Evolutionary conservation across 73 alveolate species (phyloP).

Genomic region (Tetrahymena borealis): DNA sequence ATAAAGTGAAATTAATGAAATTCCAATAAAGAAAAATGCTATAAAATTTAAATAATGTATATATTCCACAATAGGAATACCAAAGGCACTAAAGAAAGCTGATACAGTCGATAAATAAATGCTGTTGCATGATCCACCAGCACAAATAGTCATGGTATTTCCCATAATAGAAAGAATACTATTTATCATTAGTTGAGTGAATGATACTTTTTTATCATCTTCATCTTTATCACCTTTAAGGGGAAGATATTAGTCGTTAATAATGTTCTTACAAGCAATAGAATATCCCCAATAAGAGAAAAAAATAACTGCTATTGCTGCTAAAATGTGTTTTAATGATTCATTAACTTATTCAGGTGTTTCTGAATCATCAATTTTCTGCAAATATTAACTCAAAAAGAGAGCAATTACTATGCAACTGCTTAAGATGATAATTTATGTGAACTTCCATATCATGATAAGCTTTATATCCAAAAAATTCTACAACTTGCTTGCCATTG

Average conservation of each 20-base stretch:
- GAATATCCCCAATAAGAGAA: slow-evolving; percentile 1
- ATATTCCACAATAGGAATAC: slow-evolving; percentile 60
- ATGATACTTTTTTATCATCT: background rate
- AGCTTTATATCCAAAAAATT: background rate
- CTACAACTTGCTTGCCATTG: background rate
- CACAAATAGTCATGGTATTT: slow-evolving; percentile 58
- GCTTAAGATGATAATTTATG: background rate
- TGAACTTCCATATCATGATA: background rate
- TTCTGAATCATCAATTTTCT: slow-evolving; percentile 7
- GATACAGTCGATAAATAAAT: slow-evolving; percentile 65
- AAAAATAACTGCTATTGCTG: background rate
- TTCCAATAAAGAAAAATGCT: slow-evolving; percentile 46
- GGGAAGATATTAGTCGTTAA: background rate
- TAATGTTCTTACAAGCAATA: background rate
- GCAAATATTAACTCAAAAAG: background rate
- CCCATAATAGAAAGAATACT: slow-evolving; percentile 22
- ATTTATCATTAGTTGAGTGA: background rate
- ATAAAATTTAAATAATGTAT: slow-evolving; percentile 63
- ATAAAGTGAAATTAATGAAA: slow-evolving; percentile 54
- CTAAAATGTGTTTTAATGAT: slow-evolving; percentile 2
- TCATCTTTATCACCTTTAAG: background rate
- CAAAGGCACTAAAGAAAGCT: slow-evolving; percentile 69
- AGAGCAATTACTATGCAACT: slow-evolving; percentile 25
- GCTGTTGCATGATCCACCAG: slow-evolving; percentile 77
- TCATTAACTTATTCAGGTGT: background rate